phyloP scores from a whole-genome alignment of 192 early-diverging fungal species.

The Endogone sp. region DNA sequence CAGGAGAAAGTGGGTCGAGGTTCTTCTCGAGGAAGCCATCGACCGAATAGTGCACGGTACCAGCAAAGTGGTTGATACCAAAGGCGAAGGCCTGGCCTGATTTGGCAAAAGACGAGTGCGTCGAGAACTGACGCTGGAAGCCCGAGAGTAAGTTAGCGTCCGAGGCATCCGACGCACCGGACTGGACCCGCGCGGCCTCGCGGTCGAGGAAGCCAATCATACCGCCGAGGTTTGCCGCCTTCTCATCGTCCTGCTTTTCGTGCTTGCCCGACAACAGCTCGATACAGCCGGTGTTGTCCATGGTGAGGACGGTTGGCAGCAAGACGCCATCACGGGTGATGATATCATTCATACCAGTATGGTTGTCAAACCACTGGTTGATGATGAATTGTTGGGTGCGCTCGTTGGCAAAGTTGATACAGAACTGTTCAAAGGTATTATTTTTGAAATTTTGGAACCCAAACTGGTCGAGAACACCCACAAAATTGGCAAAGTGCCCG shows the following conservation, averaged over 20 bases:
- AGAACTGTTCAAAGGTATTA: slow-evolving; percentile 67
- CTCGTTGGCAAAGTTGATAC: slow-evolving; percentile 65
- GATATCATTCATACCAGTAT: slow-evolving; percentile 33
- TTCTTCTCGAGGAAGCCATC: slow-evolving; percentile 73
- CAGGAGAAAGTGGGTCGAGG: slow-evolving; percentile 63
- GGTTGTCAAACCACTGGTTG: slow-evolving; percentile 52
- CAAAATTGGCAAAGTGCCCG: slow-evolving; percentile 66
- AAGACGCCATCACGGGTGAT: slow-evolving; percentile 51
- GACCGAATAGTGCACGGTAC: slow-evolving; percentile 60
- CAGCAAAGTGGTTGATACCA: slow-evolving; percentile 59
- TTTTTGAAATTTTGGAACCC: slow-evolving; percentile 62
- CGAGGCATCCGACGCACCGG: slow-evolving; percentile 34
- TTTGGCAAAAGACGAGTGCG: slow-evolving; percentile 27
- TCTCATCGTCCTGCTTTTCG: slow-evolving; percentile 5
- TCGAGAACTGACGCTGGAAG: slow-evolving; percentile 23
- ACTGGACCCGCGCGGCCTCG: slow-evolving; percentile 33
- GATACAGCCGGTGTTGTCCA: slow-evolving; percentile 48
- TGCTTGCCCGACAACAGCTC: slow-evolving; percentile 50
- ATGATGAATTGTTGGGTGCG: slow-evolving; percentile 60
- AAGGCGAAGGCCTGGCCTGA: slow-evolving; percentile 40
- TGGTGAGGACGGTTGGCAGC: slow-evolving; percentile 43
- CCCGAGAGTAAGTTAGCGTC: slow-evolving; percentile 38
- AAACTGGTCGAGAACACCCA: slow-evolving; percentile 77
- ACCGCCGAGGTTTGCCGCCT: slow-evolving; percentile 32
- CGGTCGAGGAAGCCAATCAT: slow-evolving; percentile 40